Base-by-base conservation (phyloP, 768 basidiomycete genomes). In the Zangia roseola region DNA sequence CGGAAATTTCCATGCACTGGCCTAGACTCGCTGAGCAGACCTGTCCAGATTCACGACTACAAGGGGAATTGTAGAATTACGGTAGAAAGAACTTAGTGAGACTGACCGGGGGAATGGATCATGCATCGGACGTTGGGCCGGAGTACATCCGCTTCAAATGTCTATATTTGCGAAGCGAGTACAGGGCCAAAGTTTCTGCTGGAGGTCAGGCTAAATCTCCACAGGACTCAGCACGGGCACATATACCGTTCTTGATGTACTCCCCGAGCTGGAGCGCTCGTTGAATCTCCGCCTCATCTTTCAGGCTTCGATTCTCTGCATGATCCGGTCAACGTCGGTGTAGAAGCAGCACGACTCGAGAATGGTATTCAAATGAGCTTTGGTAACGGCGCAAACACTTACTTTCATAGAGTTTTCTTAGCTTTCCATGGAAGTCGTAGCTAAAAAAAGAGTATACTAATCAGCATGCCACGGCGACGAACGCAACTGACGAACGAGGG, bases 121-220 rank as follows among this genome's bases (percentile, higher is more conserved):
- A 65, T 25, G 51, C 9, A 17, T 57, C 52, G 24, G 53, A 49
- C 20, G 42, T 37, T 10, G 55, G 39, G 28, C n/a, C 50, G 6
- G 56, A 43, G 17, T 92, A 92, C 74, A 83, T 82, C 48, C 84
- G 76, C 61, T 80, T 86, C 53, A 93, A 69, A 62, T 91, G 80
- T 39, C 91, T 81, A 58, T 92, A 93, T 68, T 93, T 93, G 55
- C 86, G 78, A 37, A 93, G 69, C 2, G 87, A 83, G 59, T 93
- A 92, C 19, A 93, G 67, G 0, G 90, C 89, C 37, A 92, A 73
- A 0, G 89, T 91, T 71, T 92, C 90, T 91, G 43, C 21, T n/a
- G 10, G 14, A 38, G 2, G 24, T 63, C 2, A 61, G 50, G 14
- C 16, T 31, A 13, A 16, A 9, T 9, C 9, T 6, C 28, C 28